Conservation (phyloP, 1,284 basidiomycete genomes). For the Trametes hirsuta region DNA sequence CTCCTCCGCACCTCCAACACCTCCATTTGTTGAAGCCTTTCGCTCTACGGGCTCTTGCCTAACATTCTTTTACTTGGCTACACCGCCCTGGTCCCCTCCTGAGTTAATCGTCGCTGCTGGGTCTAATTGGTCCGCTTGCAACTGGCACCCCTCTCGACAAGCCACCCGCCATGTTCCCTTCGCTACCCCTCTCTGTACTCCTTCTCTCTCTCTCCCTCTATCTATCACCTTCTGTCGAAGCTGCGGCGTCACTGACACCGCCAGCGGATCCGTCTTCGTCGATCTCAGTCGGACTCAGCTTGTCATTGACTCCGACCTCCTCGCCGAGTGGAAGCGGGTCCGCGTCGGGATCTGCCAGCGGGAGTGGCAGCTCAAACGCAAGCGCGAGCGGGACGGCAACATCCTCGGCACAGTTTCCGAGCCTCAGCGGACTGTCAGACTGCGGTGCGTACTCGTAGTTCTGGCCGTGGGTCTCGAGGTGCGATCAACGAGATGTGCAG, state of each 20-base stretch:
- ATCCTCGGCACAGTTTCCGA: slow-evolving; percentile 33
- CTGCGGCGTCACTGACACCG: slow-evolving; percentile 15
- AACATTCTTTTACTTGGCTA: not conserved
- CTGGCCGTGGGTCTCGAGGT: not conserved
- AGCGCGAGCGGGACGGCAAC: slow-evolving; percentile 23
- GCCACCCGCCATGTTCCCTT: not conserved
- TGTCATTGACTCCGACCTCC: slow-evolving; percentile 8
- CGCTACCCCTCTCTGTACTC: not conserved
- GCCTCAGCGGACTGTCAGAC: slow-evolving; percentile 32
- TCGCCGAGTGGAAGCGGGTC: slow-evolving; percentile 2
- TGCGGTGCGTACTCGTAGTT: slow-evolving; percentile 31
- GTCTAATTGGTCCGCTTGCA: not conserved
- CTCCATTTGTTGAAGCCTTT: not conserved
- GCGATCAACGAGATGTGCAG: slow-evolving; percentile 17
- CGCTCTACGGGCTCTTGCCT: too few species aligned
- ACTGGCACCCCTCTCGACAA: not conserved
- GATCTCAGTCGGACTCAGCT: slow-evolving; percentile 2
- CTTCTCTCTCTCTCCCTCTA: not conserved
- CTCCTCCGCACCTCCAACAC: not conserved
- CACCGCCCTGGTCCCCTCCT: not conserved
- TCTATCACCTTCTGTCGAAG: slow-evolving; percentile 7
- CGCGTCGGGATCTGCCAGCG: not conserved
- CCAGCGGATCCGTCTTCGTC: slow-evolving; percentile 15
- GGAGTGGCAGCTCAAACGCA: not conserved
- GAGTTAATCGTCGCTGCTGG: not conserved